These are phyloP conservation scores for Solanum bulbocastanum DNA, from an alignment of 257 asterid genomes.

Conservation along the genomic window DNA sequence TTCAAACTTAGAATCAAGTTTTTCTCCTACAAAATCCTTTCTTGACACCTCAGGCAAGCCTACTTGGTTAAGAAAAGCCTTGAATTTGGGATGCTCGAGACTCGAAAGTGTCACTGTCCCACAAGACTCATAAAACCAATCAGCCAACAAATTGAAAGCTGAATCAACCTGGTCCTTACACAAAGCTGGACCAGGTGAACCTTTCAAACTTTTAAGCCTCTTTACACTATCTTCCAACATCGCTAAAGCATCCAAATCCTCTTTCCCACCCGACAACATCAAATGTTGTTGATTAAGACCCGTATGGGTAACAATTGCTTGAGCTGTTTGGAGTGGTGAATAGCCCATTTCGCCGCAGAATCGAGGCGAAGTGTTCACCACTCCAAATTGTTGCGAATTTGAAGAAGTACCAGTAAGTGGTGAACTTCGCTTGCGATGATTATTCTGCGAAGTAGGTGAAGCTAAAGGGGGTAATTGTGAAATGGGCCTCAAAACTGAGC, in stretches of 20 bases:
- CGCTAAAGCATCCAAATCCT: constrained; percentile 76
- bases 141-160: constrained; percentile 51
- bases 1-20: constrained; percentile 64
- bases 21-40: constrained; percentile 36
- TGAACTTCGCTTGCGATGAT: constrained; percentile 50
- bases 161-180: constrained; percentile 48
- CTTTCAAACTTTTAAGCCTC: constrained; percentile 58
- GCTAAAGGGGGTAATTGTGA: constrained; percentile 63
- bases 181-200: constrained; percentile 38
- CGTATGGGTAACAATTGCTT: not conserved
- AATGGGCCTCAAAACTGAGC: constrained; percentile 38
- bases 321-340: constrained; percentile 16
- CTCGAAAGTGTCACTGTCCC: constrained; percentile 52
- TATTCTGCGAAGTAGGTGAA: constrained; percentile 56
- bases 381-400: constrained; percentile 26
- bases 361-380: constrained; percentile 21
- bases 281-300: constrained; percentile 24
- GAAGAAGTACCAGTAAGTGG: constrained; percentile 27
- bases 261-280: constrained; percentile 68
- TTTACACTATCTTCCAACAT: constrained; percentile 74
- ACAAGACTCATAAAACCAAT: constrained; percentile 74
- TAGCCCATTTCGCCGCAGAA: constrained; percentile 11
- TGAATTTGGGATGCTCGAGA: constrained; percentile 75
- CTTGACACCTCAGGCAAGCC: constrained; percentile 55
- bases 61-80: constrained; percentile 61